Percentiles rank a stretch among this genome's conserved stretches.
phyloP scores from a whole-genome alignment of 1,284 basidiomycete species.

The Melanopsichium pennsylvanicum region DNA sequence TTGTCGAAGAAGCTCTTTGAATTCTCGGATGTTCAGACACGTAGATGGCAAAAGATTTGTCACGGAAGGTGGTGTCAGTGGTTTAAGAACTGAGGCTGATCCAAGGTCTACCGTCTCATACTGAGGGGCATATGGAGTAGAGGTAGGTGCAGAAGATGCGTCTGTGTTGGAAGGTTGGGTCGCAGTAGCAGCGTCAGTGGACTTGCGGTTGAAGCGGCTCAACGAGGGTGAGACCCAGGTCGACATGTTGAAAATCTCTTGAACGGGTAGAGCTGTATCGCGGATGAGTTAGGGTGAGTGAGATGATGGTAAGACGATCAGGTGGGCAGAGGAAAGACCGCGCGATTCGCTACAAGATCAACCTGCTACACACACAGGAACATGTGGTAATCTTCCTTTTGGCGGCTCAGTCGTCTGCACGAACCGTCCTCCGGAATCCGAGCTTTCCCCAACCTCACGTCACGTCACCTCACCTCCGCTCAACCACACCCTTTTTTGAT shows the following conservation, averaged over 20 bases:
- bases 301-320: not conserved
- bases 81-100: slow-evolving; percentile 28
- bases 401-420: slow-evolving; percentile 25
- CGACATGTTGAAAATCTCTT: slow-evolving; percentile 17
- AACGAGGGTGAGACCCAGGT: slow-evolving; percentile 38
- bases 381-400: slow-evolving; percentile 10
- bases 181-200: too few relatives aligned
- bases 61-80: slow-evolving; percentile 33
- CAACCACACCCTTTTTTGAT: not conserved
- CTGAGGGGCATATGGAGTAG: slow-evolving; percentile 1
- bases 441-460: too few relatives aligned
- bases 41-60: slow-evolving; percentile 42
- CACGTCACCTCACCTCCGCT: too few relatives aligned
- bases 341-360: too few relatives aligned
- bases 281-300: not conserved
- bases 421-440: slow-evolving; percentile 17
- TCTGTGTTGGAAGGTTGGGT: too few relatives aligned
- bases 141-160: not conserved
- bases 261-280: too few relatives aligned
- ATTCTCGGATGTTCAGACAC: slow-evolving; percentile 52
- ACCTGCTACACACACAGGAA: not conserved
- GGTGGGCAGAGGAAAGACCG: too few relatives aligned
- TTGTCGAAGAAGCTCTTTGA: slow-evolving; percentile 57
- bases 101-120: slow-evolving; percentile 37
- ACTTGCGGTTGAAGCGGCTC: slow-evolving; percentile 25